phyloP scores from a whole-genome alignment of 441 rosid genomes.

The Pelargonium fulgidum region DNA sequence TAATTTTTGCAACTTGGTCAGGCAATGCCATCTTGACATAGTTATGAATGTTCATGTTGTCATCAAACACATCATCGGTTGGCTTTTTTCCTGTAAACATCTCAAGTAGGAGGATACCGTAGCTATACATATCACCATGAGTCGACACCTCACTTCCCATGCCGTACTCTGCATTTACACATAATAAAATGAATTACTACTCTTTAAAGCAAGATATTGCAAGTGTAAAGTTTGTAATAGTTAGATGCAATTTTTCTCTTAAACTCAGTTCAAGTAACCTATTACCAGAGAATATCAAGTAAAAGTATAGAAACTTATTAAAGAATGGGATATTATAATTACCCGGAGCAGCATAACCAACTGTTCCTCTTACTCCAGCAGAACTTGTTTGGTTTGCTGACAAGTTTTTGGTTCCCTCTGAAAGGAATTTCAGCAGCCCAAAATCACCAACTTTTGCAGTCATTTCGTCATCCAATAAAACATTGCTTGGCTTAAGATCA shows the following conservation, averaged over 20 bases:
- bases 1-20: neutral
- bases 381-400: neutral
- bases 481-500: conserved; percentile 14
- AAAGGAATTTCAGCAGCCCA: neutral
- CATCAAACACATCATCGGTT: conserved; percentile 6
- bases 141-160: neutral
- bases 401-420: neutral
- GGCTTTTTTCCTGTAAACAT: conserved; percentile 8
- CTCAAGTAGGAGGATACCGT: conserved; percentile 13
- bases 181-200: too few relatives aligned
- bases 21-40: neutral
- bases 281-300: neutral
- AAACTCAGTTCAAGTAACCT: too few relatives aligned
- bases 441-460: conserved; percentile 13
- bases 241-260: too few relatives aligned
- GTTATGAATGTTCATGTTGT: conserved; percentile 4
- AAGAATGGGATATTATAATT: neutral
- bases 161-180: conserved; percentile 5
- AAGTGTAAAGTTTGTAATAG: too few relatives aligned
- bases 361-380: neutral
- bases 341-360: conserved; percentile 16
- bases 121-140: conserved; percentile 2
- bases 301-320: neutral
- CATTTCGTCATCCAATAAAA: conserved; percentile 14
- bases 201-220: neutral